Evolutionary conservation across 768 basidiomycete genomes (phyloP).

Genomic region (Fibroporia radiculosa): DNA sequence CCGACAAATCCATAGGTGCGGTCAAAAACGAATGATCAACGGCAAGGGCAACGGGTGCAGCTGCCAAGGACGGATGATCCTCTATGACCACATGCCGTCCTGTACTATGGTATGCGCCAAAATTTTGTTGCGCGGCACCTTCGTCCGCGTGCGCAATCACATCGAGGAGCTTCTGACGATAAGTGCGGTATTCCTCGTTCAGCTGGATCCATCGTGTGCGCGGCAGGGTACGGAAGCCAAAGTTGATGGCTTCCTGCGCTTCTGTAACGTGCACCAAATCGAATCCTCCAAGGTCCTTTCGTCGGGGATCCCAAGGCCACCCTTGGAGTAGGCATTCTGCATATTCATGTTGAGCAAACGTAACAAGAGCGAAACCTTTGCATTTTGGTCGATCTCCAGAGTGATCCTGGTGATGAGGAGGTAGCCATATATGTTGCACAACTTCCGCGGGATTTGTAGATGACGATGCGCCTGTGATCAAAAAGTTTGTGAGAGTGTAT

Average conservation of each 20-base stretch:
- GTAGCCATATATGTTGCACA: slow-evolving; percentile 50
- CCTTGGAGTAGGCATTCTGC: slow-evolving; percentile 32
- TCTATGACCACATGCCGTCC: background rate
- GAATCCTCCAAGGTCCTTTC: background rate
- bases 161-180: slow-evolving; percentile 47
- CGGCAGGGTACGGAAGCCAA: slow-evolving; percentile 49
- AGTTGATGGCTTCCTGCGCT: slow-evolving; percentile 41
- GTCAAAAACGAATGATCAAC: background rate
- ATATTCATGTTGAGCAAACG: slow-evolving; percentile 35
- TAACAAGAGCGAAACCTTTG: slow-evolving; percentile 74
- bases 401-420: slow-evolving; percentile 57
- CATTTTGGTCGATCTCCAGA: slow-evolving; percentile 46
- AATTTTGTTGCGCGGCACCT: background rate
- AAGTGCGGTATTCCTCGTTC: slow-evolving; percentile 62
- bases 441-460: slow-evolving; percentile 1
- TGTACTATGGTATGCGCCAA: background rate
- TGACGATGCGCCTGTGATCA: slow-evolving; percentile 21
- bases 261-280: slow-evolving; percentile 2
- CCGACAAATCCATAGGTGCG: slow-evolving; percentile 5
- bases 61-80: too few species aligned
- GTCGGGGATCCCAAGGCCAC: slow-evolving; percentile 56
- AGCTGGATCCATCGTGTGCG: slow-evolving; percentile 58
- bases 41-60: background rate
- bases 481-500: slow-evolving; percentile 32
- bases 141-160: slow-evolving; percentile 26